Base-by-base conservation (phyloP, 129 eudicot species). In the Ambrosia trifida region DNA sequence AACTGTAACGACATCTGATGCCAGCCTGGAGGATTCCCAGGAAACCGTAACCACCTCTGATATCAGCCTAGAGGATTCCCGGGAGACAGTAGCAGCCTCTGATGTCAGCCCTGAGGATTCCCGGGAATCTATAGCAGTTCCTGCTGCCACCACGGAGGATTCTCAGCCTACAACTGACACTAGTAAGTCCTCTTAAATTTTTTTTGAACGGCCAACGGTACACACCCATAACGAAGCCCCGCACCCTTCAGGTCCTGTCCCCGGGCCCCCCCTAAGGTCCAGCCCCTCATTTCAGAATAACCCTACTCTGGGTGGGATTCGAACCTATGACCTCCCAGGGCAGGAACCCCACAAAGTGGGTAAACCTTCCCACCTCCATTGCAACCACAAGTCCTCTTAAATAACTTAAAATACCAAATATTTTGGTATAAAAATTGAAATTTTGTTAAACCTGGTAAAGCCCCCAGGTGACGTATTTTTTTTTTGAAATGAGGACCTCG, bases 171-270 rank as follows among this genome's bases (percentile, higher is more conserved):
- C 74, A 13, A 61, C 19, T 71, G 81, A 83, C 56, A 47, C 75
- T 40, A 19, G 95, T 91, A 72, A 88, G 94, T 80, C 59, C n/a
- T 60, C 62, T 32, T 32, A 3, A 52, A 36, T 17, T n/a, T n/a
- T n/a, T n/a, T n/a, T n/a, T n/a, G n/a, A n/a, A n/a, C n/a, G n/a
- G n/a, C n/a, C n/a, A n/a, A n/a, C n/a, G n/a, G n/a, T n/a, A n/a
- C n/a, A n/a, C n/a, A n/a, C n/a, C n/a, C n/a, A n/a, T n/a, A n/a
- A n/a, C n/a, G n/a, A n/a, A n/a, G n/a, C n/a, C n/a, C n/a, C n/a
- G n/a, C n/a, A n/a, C n/a, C n/a, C n/a, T n/a, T n/a, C n/a, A n/a
- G n/a, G n/a, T n/a, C n/a, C n/a, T n/a, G n/a, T n/a, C n/a, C n/a
- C n/a, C n/a, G n/a, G n/a, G n/a, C n/a, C n/a, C n/a, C n/a, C n/a